These are phyloP conservation scores for Microcyclosporella mali DNA, from an alignment of 2,329 filamentous ascomycete species.

Conservation along the genomic window DNA sequence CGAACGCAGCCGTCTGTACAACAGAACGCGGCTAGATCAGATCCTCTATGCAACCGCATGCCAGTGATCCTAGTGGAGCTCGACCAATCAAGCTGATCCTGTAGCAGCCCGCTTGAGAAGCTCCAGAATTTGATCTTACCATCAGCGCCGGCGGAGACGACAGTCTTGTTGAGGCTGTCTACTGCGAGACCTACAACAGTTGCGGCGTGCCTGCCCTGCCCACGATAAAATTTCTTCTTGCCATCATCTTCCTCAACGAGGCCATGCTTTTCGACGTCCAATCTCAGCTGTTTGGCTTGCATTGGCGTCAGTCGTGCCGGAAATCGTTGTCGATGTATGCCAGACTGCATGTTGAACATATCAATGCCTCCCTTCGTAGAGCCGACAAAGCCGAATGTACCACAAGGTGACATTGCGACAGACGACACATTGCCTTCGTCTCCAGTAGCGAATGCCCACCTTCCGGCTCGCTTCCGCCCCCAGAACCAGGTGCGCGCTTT, in stretches of 20 bases:
- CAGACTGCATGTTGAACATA: constrained; percentile 96
- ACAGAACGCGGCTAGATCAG: constrained; percentile 78
- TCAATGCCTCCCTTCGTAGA: constrained; percentile 78
- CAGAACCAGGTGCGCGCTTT: constrained; percentile 96
- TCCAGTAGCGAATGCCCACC: constrained; percentile 85
- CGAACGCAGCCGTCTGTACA: constrained; percentile 86
- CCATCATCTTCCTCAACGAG: constrained; percentile 35
- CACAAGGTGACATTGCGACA: constrained; percentile 83
- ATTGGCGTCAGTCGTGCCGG: constrained; percentile 70
- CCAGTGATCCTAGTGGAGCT: constrained; percentile 68
- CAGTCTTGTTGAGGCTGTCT: constrained; percentile 77
- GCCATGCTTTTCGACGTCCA: constrained; percentile 42
- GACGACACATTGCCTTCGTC: constrained; percentile 76
- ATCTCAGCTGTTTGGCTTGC: constrained; percentile 69
- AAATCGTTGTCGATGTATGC: constrained; percentile 79
- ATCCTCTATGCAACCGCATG: constrained; percentile 73
- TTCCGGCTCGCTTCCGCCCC: constrained; percentile 85
- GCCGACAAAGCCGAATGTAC: constrained; percentile 86
- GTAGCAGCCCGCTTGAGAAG: constrained; percentile 72
- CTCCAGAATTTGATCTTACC: constrained; percentile 98
- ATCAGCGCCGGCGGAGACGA: constrained; percentile 83
- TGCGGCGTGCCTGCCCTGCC: constrained; percentile 68
- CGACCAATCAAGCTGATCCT: constrained; percentile 78
- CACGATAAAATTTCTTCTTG: constrained; percentile 39
- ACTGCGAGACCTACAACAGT: constrained; percentile 80